Base-by-base conservation (phyloP, 768 basidiomycete species). In the Boletus pseudo-olivaceus region DNA sequence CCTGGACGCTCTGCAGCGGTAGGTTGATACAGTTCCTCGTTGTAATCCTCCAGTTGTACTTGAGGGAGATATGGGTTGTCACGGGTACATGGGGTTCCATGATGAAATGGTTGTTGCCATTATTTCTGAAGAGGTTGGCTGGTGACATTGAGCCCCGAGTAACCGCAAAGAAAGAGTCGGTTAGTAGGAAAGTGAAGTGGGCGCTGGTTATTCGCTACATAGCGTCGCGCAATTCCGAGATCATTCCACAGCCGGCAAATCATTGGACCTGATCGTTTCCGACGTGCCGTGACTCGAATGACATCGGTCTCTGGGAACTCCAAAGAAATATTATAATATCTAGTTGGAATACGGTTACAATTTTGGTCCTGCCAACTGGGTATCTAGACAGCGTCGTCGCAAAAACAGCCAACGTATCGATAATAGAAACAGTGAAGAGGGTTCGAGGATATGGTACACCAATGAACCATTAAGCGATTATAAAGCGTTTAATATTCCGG, bases 351-450 rank as follows among this genome's bases (percentile, higher is more conserved):
- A 56, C 38, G 35, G 29, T 47, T 58, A 66, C 62, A 67, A 43
- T 35, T 50, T 60, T 69, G 69, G 69, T 56, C 69, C 67, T 58
- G 69, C 67, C 69, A 61, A 57, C 55, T 56, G 60, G 64, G 67
- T 67, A 68, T 66, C 56, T 51, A 47, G 62, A 49, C 52, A 39
- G 23, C 41, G 44, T 42, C 42, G 23, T 61, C 56, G 20, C 53
- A 37, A 65, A 57, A 57, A 56, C 26, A 46, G 4, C 53, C 48
- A 48, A 40, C 51, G 41, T 40, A 52, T 44, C 54, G 20, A 41
- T 40, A 51, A 49, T 26, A 47, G 35, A 44, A 33, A 67, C 56
- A 55, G 34, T 32, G 53, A 62, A 62, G 51, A 43, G 37, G 41
- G 47, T n/a, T 42, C 54, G 54, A 55, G 29, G 51, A 44, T 34